Percentiles rank a stretch among this genome's conserved stretches.
phyloP scores from a whole-genome alignment of 1,284 basidiomycete genomes.

The Macrocystidia cucumis region DNA sequence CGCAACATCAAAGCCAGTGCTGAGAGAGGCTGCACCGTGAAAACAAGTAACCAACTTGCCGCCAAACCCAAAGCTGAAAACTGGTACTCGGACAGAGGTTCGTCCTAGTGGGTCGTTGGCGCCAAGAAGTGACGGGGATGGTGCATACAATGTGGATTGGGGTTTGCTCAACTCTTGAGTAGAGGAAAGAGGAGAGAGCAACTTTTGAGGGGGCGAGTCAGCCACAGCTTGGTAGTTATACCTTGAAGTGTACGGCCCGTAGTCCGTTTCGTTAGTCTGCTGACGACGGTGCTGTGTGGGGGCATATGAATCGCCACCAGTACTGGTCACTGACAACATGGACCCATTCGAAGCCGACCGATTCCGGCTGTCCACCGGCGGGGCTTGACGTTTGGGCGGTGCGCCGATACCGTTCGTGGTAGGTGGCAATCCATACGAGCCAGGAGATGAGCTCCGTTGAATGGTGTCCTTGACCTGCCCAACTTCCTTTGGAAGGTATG shows the following conservation, averaged over 20 bases:
- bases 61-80: constrained; percentile 86
- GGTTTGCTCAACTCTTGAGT: constrained; percentile 36
- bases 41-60: constrained; percentile 85
- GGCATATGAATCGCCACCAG: no score
- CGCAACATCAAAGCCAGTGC: constrained; percentile 72
- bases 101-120: constrained; percentile 80
- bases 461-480: no score
- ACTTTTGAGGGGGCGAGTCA: constrained; percentile 4
- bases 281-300: constrained; percentile 20
- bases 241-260: constrained; percentile 16
- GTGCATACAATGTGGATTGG: constrained; percentile 54
- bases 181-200: neutral
- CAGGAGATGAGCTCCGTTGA: no score
- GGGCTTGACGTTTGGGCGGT: no score
- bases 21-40: constrained; percentile 61
- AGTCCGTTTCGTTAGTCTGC: constrained; percentile 18
- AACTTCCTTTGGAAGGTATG: no score
- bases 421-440: no score
- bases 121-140: constrained; percentile 71
- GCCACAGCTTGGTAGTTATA: constrained; percentile 16
- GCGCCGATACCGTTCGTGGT: no score
- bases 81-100: constrained; percentile 64
- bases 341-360: no score
- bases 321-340: neutral
- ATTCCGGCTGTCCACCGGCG: no score